Conservation (phyloP, 176 grass and related monocot species). For the Oryza glaberrima region DNA sequence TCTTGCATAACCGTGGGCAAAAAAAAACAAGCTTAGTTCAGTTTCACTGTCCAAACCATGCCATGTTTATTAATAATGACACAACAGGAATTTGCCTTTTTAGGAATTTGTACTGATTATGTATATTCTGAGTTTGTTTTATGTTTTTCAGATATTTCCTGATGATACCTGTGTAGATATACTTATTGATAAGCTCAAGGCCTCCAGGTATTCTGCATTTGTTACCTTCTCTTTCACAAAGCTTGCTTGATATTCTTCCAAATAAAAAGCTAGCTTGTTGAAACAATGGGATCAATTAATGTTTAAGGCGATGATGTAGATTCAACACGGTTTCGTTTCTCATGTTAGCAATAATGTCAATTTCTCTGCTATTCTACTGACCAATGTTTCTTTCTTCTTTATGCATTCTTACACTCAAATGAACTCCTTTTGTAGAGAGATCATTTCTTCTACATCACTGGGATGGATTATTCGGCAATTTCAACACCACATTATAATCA, state of each 20-base stretch:
- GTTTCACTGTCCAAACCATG: not conserved
- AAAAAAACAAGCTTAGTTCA: slow-evolving; percentile 3
- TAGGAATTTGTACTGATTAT: not conserved
- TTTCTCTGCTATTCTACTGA: not conserved
- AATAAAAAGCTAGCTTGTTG: slow-evolving; percentile 10
- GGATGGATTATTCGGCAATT: slow-evolving; percentile 67
- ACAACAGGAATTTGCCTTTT: not conserved
- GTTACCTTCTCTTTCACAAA: slow-evolving; percentile 13
- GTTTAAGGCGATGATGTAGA: not conserved
- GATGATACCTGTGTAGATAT: slow-evolving; percentile 67
- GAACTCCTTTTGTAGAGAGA: slow-evolving; percentile 59
- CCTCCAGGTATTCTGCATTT: slow-evolving; percentile 60
- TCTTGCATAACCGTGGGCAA: not conserved
- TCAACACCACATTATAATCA: slow-evolving; percentile 63
- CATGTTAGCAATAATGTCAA: not conserved
- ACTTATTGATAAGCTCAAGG: slow-evolving; percentile 63
- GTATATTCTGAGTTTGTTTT: slow-evolving; percentile 40
- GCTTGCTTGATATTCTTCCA: slow-evolving; percentile 13
- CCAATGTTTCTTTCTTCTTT: slow-evolving; percentile 3
- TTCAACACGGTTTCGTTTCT: slow-evolving; percentile 12
- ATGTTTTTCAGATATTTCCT: slow-evolving; percentile 74
- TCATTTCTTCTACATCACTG: slow-evolving; percentile 44
- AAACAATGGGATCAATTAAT: slow-evolving; percentile 7
- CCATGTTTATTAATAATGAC: slow-evolving; percentile 28
- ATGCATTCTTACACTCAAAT: slow-evolving; percentile 1